A percentile compares a stretch with the other conserved stretches of the same genome.
phyloP scores from a whole-genome alignment of 2,329 filamentous ascomycete species.

The Scedosporium aurantiacum region DNA sequence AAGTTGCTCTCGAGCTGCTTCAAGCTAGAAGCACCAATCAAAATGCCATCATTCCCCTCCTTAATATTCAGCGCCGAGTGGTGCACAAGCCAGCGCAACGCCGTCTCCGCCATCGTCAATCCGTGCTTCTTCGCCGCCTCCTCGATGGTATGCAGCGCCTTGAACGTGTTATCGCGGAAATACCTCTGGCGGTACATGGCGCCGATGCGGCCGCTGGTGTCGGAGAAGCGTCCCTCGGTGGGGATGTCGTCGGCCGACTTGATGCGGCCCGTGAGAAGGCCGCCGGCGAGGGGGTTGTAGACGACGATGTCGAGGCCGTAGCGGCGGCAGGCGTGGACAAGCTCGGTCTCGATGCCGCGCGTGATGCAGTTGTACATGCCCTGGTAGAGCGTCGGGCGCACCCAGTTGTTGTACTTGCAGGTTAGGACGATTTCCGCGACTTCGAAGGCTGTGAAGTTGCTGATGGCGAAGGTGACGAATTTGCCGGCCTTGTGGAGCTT shows the following conservation, averaged over 20 bases:
- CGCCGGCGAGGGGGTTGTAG: constrained; percentile 75
- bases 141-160: constrained; percentile 59
- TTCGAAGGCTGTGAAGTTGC: constrained; percentile 79
- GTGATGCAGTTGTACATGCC: constrained; percentile 81
- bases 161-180: constrained; percentile 53
- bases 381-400: constrained; percentile 74
- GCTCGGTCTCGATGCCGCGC: constrained; percentile 62
- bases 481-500: constrained; percentile 78
- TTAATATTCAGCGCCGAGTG: constrained; percentile 50
- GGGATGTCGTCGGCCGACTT: constrained; percentile 54
- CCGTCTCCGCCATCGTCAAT: constrained; percentile 60
- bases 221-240: constrained; percentile 58
- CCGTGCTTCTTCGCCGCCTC: constrained; percentile 55
- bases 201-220: constrained; percentile 39
- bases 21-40: constrained; percentile 48
- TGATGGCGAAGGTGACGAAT: constrained; percentile 69
- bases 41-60: constrained; percentile 45
- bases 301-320: constrained; percentile 71
- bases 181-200: constrained; percentile 55
- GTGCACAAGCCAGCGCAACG: constrained; percentile 62
- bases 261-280: constrained; percentile 71
- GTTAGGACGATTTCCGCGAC: constrained; percentile 75
- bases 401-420: constrained; percentile 70
- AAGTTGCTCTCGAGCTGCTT: constrained; percentile 49
- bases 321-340: constrained; percentile 61